Percentiles rank a stretch among this genome's conserved stretches.
Evolutionary conservation across 768 basidiomycete genomes (phyloP).

Genomic region (Trametes cinnabarina): DNA sequence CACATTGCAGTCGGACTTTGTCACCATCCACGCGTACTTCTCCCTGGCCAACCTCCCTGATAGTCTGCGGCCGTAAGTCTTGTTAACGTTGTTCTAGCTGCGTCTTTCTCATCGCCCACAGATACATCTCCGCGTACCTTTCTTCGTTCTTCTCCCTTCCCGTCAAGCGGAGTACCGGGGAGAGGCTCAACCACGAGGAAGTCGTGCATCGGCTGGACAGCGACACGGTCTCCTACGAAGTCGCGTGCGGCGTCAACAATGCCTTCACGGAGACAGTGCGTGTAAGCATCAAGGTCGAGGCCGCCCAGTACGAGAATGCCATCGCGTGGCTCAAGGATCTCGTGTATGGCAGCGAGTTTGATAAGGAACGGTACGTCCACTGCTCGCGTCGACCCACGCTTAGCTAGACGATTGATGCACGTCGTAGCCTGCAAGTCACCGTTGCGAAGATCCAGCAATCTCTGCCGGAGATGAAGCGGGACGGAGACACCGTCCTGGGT

Average conservation of each 20-base stretch:
- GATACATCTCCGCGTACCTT: slow-evolving; percentile 76
- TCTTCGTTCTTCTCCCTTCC: slow-evolving; percentile 88
- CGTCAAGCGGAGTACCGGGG: slow-evolving; percentile 66
- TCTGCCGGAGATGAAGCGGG: slow-evolving; percentile 88
- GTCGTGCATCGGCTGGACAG: slow-evolving; percentile 89
- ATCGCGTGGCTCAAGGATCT: slow-evolving; percentile 86
- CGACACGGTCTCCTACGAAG: slow-evolving; percentile 86
- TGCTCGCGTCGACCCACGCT: not conserved
- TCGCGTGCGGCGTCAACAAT: slow-evolving; percentile 56
- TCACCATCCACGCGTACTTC: slow-evolving; percentile 75
- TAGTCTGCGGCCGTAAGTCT: slow-evolving; percentile 69
- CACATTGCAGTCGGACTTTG: slow-evolving; percentile 72
- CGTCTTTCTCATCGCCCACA: slow-evolving; percentile 29
- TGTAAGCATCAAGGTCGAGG: slow-evolving; percentile 83
- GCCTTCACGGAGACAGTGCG: slow-evolving; percentile 74
- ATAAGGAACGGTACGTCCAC: slow-evolving; percentile 66
- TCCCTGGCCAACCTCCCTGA: slow-evolving; percentile 73
- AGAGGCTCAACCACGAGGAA: slow-evolving; percentile 76
- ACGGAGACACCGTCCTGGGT: slow-evolving; percentile 75
- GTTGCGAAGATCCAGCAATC: slow-evolving; percentile 88
- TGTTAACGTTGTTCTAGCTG: not conserved
- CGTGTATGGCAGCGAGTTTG: slow-evolving; percentile 71
- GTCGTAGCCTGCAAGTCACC: slow-evolving; percentile 63
- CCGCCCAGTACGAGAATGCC: slow-evolving; percentile 71
- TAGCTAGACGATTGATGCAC: not conserved